Base-by-base conservation (phyloP, 768 basidiomycete genomes). In the Xerocomellus dryophilus region DNA sequence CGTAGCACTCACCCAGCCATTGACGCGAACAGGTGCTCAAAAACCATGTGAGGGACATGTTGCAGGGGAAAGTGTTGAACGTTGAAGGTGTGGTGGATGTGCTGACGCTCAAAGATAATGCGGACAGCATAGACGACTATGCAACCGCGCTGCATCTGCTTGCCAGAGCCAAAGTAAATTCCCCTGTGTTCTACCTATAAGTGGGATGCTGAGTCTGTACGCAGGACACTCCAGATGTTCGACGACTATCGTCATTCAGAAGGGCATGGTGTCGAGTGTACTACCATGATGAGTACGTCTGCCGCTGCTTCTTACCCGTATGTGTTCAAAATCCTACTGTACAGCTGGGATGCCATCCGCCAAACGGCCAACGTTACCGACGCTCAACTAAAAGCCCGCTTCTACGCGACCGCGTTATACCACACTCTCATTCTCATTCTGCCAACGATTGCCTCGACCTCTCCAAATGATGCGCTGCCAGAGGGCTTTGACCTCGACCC, bases 261-360 rank as follows among this genome's bases (percentile, higher is more conserved):
- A 84, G 82, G 31, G 78, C 91, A 15, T 98, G 95, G 95, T 81
- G 95, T 34, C 78, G 95, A 29, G 81, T 96, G 43, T 96, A 90
- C 66, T 78, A 88, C 47, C 86, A 91, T 47, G 93, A 98, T 67
- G 83, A 97, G 94, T 96, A 69, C 56, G 86, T 77, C 45, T 55
- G 48, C 43, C 29, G 14, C 21, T 41, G 18, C 6, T 21, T 31
- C 21, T 35, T 21, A 12, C 32, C 31, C 2, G 35, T 18, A 42
- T 54, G n/a, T 34, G 31, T 11, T 44, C 27, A 55, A 40, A 29
- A 50, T 2, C 34, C n/a, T 36, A 42, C 36, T 50, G 20, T 47
- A 40, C 55, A 95, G 93, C 66, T 98, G 94, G 93, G 73, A 83
- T 47, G 67, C 72, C 9, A 85, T 98, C 42, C 80, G 84, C 18